Evolutionary conservation across 345 rosid species (phyloP).

Genomic region (Populus ilicifolia): DNA sequence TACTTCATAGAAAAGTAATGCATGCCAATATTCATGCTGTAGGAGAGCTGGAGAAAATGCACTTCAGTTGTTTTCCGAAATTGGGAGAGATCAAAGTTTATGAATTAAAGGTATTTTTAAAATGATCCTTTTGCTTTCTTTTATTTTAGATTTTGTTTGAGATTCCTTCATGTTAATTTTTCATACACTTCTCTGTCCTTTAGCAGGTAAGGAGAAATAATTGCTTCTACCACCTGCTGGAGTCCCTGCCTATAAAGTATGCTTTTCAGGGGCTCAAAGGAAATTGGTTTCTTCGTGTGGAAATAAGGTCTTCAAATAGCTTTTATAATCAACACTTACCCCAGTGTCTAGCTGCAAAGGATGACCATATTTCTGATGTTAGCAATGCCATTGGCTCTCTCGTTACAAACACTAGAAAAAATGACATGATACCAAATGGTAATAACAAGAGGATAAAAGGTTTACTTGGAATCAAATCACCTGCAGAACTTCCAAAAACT

Average conservation of each 20-base stretch:
- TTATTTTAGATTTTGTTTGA: not conserved
- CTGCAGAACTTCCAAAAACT: not conserved
- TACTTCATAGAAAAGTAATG: not conserved
- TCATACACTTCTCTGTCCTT: not conserved
- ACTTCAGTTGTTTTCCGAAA: constrained; percentile 39
- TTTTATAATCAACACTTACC: constrained; percentile 8
- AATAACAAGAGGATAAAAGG: not conserved
- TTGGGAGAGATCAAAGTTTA: constrained; percentile 45
- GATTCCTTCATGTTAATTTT: not conserved
- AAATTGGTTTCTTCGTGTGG: constrained; percentile 40
- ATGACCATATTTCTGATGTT: constrained; percentile 4
- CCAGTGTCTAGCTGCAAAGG: constrained; percentile 8
- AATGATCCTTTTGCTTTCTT: not conserved
- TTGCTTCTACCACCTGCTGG: constrained; percentile 43
- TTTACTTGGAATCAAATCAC: not conserved
- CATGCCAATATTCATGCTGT: constrained; percentile 7
- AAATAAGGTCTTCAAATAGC: constrained; percentile 23
- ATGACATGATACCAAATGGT: not conserved
- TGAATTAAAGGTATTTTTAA: constrained; percentile 43
- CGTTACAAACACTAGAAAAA: not conserved
- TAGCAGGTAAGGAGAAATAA: constrained; percentile 41
- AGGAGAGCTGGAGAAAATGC: constrained; percentile 54
- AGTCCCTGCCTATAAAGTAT: constrained; percentile 41
- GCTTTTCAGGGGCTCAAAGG: constrained; percentile 39
- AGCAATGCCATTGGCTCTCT: not conserved